phyloP scores from a whole-genome alignment of 2,329 filamentous ascomycete species.

The Sclerotinia trifoliorum region DNA sequence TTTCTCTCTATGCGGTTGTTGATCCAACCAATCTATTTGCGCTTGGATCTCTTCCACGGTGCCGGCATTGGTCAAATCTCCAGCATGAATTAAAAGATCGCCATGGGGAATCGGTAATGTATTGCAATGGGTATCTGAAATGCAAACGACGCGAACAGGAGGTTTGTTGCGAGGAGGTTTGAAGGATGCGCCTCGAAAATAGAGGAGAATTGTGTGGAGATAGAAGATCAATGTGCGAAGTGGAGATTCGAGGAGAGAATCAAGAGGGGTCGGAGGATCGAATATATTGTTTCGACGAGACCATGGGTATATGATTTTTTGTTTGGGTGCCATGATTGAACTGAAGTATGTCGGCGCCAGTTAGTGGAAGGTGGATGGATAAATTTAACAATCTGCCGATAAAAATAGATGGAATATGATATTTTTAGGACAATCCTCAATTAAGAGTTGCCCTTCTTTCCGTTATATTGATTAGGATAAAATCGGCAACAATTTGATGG shows the following conservation, averaged over 20 bases:
- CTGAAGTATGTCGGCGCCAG: background rate
- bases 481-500: conserved; percentile 9
- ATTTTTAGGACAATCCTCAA: background rate
- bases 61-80: conserved; percentile 76
- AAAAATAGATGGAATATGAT: background rate
- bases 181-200: conserved; percentile 66
- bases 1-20: conserved; percentile 74
- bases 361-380: background rate
- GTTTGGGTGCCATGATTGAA: conserved; percentile 19
- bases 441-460: conserved; percentile 2
- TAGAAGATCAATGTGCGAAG: conserved; percentile 61
- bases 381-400: background rate
- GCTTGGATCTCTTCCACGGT: conserved; percentile 70
- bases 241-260: conserved; percentile 67
- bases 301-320: conserved; percentile 35
- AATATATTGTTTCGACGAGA: conserved; percentile 34
- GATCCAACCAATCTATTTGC: conserved; percentile 80
- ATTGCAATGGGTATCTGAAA: conserved; percentile 83
- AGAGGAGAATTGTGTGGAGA: conserved; percentile 63
- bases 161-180: conserved; percentile 53
- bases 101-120: conserved; percentile 66
- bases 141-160: conserved; percentile 75
- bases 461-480: too few species aligned
- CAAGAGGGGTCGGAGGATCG: conserved; percentile 49
- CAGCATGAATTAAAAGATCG: conserved; percentile 86